Evolutionary conservation across 768 basidiomycete genomes (phyloP).

Genomic region (Lactarius hengduanensis): DNA sequence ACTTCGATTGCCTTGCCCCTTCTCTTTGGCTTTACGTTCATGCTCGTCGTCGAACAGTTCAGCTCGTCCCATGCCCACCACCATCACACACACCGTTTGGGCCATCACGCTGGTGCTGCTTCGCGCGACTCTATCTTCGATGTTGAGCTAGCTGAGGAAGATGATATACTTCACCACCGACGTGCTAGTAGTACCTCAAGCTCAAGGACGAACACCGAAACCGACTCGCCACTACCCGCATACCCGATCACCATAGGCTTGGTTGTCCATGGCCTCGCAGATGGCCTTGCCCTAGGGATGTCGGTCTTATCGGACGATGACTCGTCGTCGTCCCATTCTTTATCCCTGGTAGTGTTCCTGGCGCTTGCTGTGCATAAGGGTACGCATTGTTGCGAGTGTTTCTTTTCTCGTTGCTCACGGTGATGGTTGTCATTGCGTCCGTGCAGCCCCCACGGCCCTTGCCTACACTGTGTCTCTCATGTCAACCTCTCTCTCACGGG

Average conservation of each 20-base stretch:
- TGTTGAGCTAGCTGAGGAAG: slow-evolving; percentile 55
- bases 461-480: slow-evolving; percentile 85
- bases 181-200: slow-evolving; percentile 26
- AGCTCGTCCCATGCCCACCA: slow-evolving; percentile 51
- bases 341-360: slow-evolving; percentile 85
- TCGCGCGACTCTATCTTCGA: slow-evolving; percentile 52
- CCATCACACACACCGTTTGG: slow-evolving; percentile 34
- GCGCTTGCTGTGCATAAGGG: slow-evolving; percentile 94
- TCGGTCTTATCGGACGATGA: slow-evolving; percentile 47
- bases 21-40: slow-evolving; percentile 57
- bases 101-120: slow-evolving; percentile 24
- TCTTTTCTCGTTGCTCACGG: not conserved
- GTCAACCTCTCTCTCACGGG: slow-evolving; percentile 64
- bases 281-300: slow-evolving; percentile 90
- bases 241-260: slow-evolving; percentile 83
- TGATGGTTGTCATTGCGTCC: not conserved
- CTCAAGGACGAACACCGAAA: slow-evolving; percentile 4
- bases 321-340: slow-evolving; percentile 39
- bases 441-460: slow-evolving; percentile 82
- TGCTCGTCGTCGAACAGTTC: slow-evolving; percentile 69
- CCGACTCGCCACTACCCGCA: slow-evolving; percentile 41
- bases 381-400: slow-evolving; percentile 24
- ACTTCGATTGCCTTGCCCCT: slow-evolving; percentile 64
- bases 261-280: slow-evolving; percentile 83
- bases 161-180: slow-evolving; percentile 26